phyloP scores from a whole-genome alignment of 441 rosid species.

The Erodium chrysanthum region DNA sequence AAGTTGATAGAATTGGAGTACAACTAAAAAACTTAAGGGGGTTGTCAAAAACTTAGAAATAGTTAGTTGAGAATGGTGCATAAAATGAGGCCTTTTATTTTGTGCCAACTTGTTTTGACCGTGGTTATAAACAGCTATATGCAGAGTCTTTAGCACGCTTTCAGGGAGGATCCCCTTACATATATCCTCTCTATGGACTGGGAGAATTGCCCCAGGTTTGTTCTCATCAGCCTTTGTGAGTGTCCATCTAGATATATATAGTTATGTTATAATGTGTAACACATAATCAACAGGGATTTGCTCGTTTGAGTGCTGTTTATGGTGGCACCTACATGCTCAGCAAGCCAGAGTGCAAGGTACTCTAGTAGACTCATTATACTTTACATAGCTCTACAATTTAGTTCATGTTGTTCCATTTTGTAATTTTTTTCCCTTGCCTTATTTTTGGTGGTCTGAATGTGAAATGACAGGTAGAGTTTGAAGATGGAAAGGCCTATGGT shows the following conservation, averaged over 20 bases:
- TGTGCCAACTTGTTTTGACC: neutral
- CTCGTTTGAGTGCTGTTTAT: conserved; percentile 64
- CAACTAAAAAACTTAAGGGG: too few species aligned
- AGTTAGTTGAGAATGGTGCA: too few species aligned
- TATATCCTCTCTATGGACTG: conserved; percentile 59
- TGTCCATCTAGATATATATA: neutral
- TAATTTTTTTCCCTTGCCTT: neutral
- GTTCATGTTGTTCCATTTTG: neutral
- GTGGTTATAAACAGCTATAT: conserved; percentile 39
- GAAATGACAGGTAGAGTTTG: conserved; percentile 52
- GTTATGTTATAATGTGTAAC: neutral
- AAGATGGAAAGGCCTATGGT: conserved; percentile 49
- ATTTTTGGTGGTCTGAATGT: neutral
- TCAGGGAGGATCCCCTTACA: conserved; percentile 66
- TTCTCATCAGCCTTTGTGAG: neutral
- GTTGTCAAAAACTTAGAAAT: too few species aligned
- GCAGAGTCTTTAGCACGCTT: conserved; percentile 66
- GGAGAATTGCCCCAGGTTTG: conserved; percentile 68
- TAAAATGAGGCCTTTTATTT: too few species aligned
- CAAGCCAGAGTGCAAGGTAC: conserved; percentile 68
- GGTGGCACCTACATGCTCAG: conserved; percentile 82
- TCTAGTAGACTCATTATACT: neutral
- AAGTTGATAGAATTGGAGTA: too few species aligned
- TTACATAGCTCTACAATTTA: neutral
- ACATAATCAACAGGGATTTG: conserved; percentile 41